Evolutionary conservation across 75 land plant genomes (phyloP).

Genomic region (Picea sitchensis): DNA sequence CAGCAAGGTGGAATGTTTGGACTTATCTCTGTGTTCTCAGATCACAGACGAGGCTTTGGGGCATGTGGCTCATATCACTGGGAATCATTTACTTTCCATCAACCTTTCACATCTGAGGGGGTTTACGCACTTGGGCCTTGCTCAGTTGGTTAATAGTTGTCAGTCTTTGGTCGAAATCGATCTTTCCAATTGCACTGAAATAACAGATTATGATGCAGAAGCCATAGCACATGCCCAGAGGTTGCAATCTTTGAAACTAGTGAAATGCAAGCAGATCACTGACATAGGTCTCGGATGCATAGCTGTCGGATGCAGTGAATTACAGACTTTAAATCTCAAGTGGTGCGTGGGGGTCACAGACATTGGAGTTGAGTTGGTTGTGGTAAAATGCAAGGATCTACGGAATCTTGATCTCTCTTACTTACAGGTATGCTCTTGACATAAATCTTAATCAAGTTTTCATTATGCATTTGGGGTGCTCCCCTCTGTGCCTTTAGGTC

Average conservation of each 20-base stretch:
- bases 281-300: constrained; percentile 73
- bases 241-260: constrained; percentile 60
- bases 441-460: too few relatives aligned
- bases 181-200: constrained; percentile 48
- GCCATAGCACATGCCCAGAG: constrained; percentile 51
- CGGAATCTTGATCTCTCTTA: constrained; percentile 73
- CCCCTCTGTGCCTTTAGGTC: too few relatives aligned
- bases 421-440: too few relatives aligned
- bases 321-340: constrained; percentile 54
- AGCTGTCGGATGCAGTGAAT: constrained; percentile 64
- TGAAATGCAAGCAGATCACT: constrained; percentile 57
- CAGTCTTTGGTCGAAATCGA: constrained; percentile 57
- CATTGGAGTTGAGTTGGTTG: constrained; percentile 65
- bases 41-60: constrained; percentile 36
- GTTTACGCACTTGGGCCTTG: constrained; percentile 43
- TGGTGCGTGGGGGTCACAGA: constrained; percentile 78
- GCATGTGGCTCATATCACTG: constrained; percentile 19
- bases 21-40: constrained; percentile 57
- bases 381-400: constrained; percentile 59
- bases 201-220: constrained; percentile 49
- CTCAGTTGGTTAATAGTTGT: constrained; percentile 41
- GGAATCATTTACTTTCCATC: constrained; percentile 31
- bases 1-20: constrained; percentile 33
- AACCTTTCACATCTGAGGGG: constrained; percentile 42
- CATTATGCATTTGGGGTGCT: too few relatives aligned